These are phyloP conservation scores for Cryptococcus sp. DNA, from an alignment of 1,284 basidiomycete genomes.

Conservation along the genomic window DNA sequence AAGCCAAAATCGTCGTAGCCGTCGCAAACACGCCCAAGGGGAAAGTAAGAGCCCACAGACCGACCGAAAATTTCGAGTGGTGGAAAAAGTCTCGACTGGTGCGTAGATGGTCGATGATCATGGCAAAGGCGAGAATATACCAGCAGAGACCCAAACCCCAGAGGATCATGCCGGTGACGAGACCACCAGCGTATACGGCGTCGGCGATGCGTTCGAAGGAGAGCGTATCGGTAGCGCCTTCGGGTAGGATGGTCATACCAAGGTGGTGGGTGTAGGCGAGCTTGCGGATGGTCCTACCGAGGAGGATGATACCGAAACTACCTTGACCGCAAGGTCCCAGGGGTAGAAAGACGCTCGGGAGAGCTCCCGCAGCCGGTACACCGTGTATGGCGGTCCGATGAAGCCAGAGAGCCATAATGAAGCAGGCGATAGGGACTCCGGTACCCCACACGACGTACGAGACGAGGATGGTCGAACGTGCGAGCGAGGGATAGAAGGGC, in stretches of 20 bases:
- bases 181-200: slow-evolving; percentile 46
- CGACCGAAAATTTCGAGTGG: slow-evolving; percentile 26
- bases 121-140: slow-evolving; percentile 43
- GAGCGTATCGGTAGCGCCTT: slow-evolving; percentile 15
- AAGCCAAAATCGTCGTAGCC: slow-evolving; percentile 55
- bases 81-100: slow-evolving; percentile 16
- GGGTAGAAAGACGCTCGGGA: slow-evolving; percentile 59
- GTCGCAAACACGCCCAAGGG: slow-evolving; percentile 58
- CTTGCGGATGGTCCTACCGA: slow-evolving; percentile 50
- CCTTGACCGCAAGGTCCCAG: slow-evolving; percentile 58
- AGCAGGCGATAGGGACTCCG: slow-evolving; percentile 51
- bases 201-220: slow-evolving; percentile 28
- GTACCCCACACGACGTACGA: slow-evolving; percentile 49
- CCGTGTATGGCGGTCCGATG: slow-evolving; percentile 49
- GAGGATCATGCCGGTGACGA: slow-evolving; percentile 42
- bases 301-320: slow-evolving; percentile 55
- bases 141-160: slow-evolving; percentile 50
- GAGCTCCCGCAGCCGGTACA: slow-evolving; percentile 48
- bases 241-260: slow-evolving; percentile 35
- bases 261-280: slow-evolving; percentile 47
- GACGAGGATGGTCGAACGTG: slow-evolving; percentile 55
- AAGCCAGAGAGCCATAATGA: slow-evolving; percentile 56
- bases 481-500: slow-evolving; percentile 50
- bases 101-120: slow-evolving; percentile 25
- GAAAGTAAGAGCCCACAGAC: slow-evolving; percentile 46